These are phyloP conservation scores for Monosporozyma unispora DNA, from an alignment of 805 yeast species.

Conservation along the genomic window DNA sequence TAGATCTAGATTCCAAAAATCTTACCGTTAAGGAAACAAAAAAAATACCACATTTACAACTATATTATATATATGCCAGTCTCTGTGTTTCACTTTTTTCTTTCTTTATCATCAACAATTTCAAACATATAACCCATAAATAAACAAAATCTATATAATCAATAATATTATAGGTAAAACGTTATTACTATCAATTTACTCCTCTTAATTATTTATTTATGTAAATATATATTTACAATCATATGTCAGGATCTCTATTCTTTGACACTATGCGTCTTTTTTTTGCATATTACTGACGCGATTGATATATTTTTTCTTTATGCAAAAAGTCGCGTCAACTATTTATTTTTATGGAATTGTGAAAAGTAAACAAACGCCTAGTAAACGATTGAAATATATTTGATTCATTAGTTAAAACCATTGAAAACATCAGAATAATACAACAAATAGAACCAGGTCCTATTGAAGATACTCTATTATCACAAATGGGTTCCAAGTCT, in stretches of 20 bases:
- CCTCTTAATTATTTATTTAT: not conserved
- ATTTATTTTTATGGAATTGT: not conserved
- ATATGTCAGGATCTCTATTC: not conserved
- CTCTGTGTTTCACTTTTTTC: conserved; percentile 1
- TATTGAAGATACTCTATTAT: not conserved
- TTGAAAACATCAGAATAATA: no score
- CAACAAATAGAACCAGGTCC: no score
- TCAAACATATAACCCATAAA: conserved; percentile 12
- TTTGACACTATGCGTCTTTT: not conserved
- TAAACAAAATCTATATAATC: conserved; percentile 19
- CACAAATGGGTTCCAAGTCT: not conserved
- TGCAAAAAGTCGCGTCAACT: not conserved
- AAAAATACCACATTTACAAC: no score
- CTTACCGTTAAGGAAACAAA: conserved; percentile 91
- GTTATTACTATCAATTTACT: conserved; percentile 7
- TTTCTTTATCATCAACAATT: not conserved
- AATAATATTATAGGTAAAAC: conserved; percentile 26
- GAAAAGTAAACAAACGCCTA: not conserved
- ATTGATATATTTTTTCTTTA: not conserved
- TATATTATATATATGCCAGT: no score
- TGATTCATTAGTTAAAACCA: not conserved
- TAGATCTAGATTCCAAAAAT: conserved; percentile 99
- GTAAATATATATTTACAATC: not conserved
- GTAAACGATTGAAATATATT: not conserved
- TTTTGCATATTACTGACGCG: not conserved